Evolutionary conservation across 345 rosid species (phyloP), one percentile per base, ranked within the genome.

Genomic region (Heritiera littoralis): DNA sequence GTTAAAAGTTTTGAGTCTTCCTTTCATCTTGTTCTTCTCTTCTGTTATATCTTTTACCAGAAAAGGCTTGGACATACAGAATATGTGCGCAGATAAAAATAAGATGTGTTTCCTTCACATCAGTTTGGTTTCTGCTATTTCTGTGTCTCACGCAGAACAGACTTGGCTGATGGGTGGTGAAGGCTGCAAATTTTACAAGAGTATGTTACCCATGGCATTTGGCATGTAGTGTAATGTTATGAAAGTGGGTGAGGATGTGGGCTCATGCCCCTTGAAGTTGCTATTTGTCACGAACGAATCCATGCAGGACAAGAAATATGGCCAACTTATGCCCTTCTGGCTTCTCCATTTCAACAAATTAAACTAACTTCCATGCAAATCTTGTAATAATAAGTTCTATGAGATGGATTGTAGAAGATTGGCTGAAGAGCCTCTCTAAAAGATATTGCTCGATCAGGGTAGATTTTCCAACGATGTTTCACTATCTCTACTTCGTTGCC

Each of bases 101-200:
- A 46, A 78, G n/a, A 65, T 75, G 54, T 81, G 65, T 41, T 77
- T 38, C 59, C 73, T 17, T 35, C 74, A 64, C 72, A 64, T 75
- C 76, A 60, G 15, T 71, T 71, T 49, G 54, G 15, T 59, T 48
- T 51, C 17, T 66, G 66, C 68, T 75, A 71, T 79, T 23, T 75
- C n/a, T 56, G 30, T 83, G 76, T 81, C 81, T 66, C 59, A 52
- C 72, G 20, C 15, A 28, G 75, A 81, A 40, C 15, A 28, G 75
- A 81, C 77, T 75, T 77, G 76, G 78, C 73, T 77, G 85, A 77
- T 76, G 4, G 81, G 54, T 73, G 15, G 55, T 54, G 73, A 75
- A 17, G 49, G 82, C 54, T 79, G 81, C 78, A 70, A 79, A 38
- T 52, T 18, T 46, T 74, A 38, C 56, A 45, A 32, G 78, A 40